Percentiles rank a stretch among this genome's conserved stretches.
These are phyloP conservation scores for Cylindrotheca fusiformis DNA, from an alignment of 108 stramenopile species.

Conservation along the genomic window DNA sequence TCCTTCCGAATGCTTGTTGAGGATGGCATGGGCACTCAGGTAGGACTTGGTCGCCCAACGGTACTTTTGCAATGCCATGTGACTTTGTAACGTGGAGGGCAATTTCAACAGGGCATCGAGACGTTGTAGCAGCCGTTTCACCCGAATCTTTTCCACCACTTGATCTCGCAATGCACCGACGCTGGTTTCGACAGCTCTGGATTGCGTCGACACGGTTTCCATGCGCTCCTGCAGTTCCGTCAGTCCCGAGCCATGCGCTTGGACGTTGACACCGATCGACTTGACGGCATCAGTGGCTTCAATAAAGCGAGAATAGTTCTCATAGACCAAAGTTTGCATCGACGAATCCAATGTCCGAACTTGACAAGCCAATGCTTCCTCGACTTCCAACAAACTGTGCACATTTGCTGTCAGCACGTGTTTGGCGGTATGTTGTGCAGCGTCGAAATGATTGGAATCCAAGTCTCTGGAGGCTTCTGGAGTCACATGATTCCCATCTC, in stretches of 20 bases:
- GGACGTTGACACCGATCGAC: constrained; percentile 67
- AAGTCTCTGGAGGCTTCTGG: constrained; percentile 31
- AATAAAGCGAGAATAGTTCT: constrained; percentile 99
- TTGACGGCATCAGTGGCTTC: constrained; percentile 97
- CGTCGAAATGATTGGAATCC: constrained; percentile 75
- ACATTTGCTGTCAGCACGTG: constrained; percentile 50
- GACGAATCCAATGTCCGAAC: constrained; percentile 89
- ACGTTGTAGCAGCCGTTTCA: constrained; percentile 71
- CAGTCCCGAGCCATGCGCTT: constrained; percentile 42
- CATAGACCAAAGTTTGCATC: constrained; percentile 99
- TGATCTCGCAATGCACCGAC: constrained; percentile 60
- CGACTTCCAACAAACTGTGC: constrained; percentile 63
- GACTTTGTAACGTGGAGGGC: constrained; percentile 57
- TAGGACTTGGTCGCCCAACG: constrained; percentile 64
- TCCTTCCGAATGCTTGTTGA: constrained; percentile 72
- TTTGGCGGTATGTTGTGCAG: constrained; percentile 48
- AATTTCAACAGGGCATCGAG: constrained; percentile 76
- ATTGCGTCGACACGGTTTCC: constrained; percentile 31
- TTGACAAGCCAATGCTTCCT: constrained; percentile 70
- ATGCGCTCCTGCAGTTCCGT: constrained; percentile 47
- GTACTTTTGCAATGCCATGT: constrained; percentile 53
- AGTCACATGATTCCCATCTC: constrained; percentile 4
- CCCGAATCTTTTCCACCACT: constrained; percentile 80
- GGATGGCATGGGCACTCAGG: constrained; percentile 56
- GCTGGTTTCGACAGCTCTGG: constrained; percentile 41